These are phyloP conservation scores for Kalanchoe fedtschenkoi DNA, from an alignment of 164 flowering plant species.

Conservation along the genomic window DNA sequence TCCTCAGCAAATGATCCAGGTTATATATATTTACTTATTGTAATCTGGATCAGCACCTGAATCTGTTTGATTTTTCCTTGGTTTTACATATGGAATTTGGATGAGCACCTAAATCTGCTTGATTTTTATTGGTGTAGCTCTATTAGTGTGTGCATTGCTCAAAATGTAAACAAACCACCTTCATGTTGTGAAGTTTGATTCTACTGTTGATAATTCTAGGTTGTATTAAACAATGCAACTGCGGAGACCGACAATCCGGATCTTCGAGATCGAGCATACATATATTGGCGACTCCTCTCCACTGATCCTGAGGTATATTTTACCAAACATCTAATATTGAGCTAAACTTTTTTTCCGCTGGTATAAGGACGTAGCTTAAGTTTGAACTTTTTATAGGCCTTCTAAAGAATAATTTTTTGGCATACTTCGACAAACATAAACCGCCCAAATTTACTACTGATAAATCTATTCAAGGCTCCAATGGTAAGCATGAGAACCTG, in stretches of 20 bases:
- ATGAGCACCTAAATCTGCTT: not conserved
- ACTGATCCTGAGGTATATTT: conserved; percentile 97
- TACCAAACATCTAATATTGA: too few species aligned
- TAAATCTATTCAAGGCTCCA: not conserved
- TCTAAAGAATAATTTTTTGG: not conserved
- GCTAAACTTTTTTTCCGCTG: too few species aligned
- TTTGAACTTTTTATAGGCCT: too few species aligned
- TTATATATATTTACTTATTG: too few species aligned
- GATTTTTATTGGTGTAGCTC: not conserved
- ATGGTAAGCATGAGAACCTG: not conserved
- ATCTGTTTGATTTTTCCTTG: too few species aligned
- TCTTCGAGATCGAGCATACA: conserved; percentile 96
- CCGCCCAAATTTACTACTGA: not conserved
- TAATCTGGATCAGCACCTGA: too few species aligned
- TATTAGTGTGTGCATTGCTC: not conserved
- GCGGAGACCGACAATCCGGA: conserved; percentile 99
- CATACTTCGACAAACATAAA: not conserved
- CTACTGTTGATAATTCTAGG: conserved; percentile 30
- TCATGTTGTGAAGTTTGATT: not conserved
- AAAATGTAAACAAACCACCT: not conserved
- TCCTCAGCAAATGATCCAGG: too few species aligned
- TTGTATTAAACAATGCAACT: conserved; percentile 97
- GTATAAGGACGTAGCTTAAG: too few species aligned
- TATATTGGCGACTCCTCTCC: conserved; percentile 98
- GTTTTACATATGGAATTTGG: too few species aligned